Percentiles rank a stretch among this genome's conserved stretches.
These are phyloP conservation scores for Raddia guianensis DNA, from an alignment of 176 grass and related monocot genomes.

Conservation along the genomic window DNA sequence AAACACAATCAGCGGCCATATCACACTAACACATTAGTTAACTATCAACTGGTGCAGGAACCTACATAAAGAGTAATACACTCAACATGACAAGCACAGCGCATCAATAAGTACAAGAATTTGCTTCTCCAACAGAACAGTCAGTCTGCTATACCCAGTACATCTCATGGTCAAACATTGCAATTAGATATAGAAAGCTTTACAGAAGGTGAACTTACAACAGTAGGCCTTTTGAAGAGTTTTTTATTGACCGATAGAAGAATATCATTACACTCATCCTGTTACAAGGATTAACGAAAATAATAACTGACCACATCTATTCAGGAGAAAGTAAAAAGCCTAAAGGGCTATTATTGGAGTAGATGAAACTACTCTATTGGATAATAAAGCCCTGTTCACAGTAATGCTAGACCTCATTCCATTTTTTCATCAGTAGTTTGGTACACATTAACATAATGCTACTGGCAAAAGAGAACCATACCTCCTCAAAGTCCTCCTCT, in stretches of 20 bases:
- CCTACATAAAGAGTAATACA: neutral
- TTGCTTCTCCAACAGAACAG: neutral
- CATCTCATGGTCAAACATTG: conserved; percentile 4
- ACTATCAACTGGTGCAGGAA: neutral
- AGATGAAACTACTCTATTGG: conserved; percentile 8
- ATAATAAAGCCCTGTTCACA: conserved; percentile 22
- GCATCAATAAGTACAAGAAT: neutral
- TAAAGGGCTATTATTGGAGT: neutral
- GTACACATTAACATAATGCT: conserved; percentile 13
- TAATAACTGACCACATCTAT: conserved; percentile 32
- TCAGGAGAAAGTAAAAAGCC: neutral
- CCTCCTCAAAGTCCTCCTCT: conserved; percentile 76
- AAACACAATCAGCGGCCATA: too few relatives aligned
- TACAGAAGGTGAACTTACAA: conserved; percentile 61
- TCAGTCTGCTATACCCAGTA: neutral
- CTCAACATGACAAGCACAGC: neutral
- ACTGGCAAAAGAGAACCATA: conserved; percentile 46
- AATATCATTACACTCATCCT: conserved; percentile 79
- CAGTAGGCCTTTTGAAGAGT: conserved; percentile 59
- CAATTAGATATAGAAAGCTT: conserved; percentile 14
- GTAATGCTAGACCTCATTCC: neutral
- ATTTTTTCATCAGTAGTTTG: neutral
- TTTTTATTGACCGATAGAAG: conserved; percentile 60
- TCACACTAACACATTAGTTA: neutral
- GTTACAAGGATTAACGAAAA: conserved; percentile 40